A percentile compares a stretch with the other conserved stretches of the same genome.
Conservation (phyloP, 768 basidiomycete genomes). For the Rhizopogon roseolus region DNA sequence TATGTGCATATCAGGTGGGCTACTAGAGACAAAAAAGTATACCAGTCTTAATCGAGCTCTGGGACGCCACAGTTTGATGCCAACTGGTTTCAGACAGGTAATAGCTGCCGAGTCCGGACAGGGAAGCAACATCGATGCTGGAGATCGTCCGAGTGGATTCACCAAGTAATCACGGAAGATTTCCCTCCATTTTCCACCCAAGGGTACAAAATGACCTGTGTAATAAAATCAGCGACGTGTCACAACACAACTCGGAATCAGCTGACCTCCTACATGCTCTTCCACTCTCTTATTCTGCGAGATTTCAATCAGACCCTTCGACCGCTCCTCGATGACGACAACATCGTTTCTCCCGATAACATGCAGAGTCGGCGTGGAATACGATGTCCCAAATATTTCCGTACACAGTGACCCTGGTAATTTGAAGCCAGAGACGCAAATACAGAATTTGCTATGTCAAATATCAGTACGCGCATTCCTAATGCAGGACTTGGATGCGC, state of each 20-base stretch:
- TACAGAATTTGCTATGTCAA: conserved; percentile 56
- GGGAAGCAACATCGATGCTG: conserved; percentile 27
- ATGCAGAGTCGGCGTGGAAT: conserved; percentile 72
- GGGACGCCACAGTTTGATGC: too few relatives aligned
- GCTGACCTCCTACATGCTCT: conserved; percentile 74
- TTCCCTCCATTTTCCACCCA: conserved; percentile 68
- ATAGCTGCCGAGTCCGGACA: not conserved
- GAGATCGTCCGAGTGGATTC: conserved; percentile 45
- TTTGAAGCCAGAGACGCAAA: conserved; percentile 73
- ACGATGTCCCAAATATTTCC: conserved; percentile 45
- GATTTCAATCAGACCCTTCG: conserved; percentile 48
- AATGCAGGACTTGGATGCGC: conserved; percentile 14
- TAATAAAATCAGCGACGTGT: not conserved
- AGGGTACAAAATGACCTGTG: conserved; percentile 80
- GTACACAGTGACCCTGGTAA: conserved; percentile 41
- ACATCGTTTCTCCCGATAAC: conserved; percentile 75
- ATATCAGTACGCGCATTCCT: not conserved
- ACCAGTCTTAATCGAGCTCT: too few relatives aligned
- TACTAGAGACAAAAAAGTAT: too few relatives aligned
- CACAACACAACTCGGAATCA: not conserved
- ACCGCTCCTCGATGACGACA: conserved; percentile 67
- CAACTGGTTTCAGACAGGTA: too few relatives aligned
- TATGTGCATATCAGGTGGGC: too few relatives aligned
- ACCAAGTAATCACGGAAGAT: conserved; percentile 68
- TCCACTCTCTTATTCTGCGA: conserved; percentile 61